Evolutionary conservation across 805 yeast genomes (phyloP).

Genomic region (Wilhelminamyces savonicus): DNA sequence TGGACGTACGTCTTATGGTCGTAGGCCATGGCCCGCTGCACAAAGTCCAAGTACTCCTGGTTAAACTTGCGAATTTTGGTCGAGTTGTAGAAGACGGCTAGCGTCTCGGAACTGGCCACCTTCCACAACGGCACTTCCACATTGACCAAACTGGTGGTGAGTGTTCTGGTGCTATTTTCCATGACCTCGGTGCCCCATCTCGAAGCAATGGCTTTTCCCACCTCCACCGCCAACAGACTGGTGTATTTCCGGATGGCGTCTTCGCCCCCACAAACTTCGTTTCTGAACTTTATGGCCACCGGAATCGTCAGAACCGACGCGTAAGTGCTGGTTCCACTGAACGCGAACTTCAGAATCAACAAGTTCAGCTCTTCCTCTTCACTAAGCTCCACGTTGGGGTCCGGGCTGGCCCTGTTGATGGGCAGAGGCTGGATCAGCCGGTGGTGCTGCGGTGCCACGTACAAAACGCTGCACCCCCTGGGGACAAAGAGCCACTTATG

Average conservation of each 20-base stretch:
- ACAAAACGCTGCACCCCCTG: conserved; percentile 51
- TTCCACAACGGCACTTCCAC: conserved; percentile 28
- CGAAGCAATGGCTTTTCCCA: conserved; percentile 32
- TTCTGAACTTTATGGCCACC: conserved; percentile 50
- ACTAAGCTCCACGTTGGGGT: conserved; percentile 19
- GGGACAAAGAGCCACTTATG: conserved; percentile 69
- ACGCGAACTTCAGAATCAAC: conserved; percentile 42
- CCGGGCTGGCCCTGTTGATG: conserved; percentile 42
- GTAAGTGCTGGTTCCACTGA: conserved; percentile 45
- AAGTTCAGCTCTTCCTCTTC: conserved; percentile 15
- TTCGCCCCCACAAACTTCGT: conserved; percentile 56
- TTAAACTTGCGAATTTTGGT: background rate
- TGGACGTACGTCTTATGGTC: conserved; percentile 43
- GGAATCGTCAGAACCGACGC: conserved; percentile 36
- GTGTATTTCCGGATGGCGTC: conserved; percentile 44
- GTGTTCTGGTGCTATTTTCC: conserved; percentile 26
- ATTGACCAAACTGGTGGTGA: conserved; percentile 39
- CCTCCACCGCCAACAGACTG: conserved; percentile 36
- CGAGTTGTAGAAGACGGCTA: background rate
- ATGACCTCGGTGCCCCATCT: conserved; percentile 35
- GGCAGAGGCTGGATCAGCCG: conserved; percentile 49
- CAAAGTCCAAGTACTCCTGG: background rate
- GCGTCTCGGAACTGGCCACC: too few species aligned
- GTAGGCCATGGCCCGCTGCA: conserved; percentile 5
- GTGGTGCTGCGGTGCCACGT: conserved; percentile 50